Evolutionary conservation across 78 protist genomes (phyloP).

Genomic region (Dictyostelium brefeldianum): DNA sequence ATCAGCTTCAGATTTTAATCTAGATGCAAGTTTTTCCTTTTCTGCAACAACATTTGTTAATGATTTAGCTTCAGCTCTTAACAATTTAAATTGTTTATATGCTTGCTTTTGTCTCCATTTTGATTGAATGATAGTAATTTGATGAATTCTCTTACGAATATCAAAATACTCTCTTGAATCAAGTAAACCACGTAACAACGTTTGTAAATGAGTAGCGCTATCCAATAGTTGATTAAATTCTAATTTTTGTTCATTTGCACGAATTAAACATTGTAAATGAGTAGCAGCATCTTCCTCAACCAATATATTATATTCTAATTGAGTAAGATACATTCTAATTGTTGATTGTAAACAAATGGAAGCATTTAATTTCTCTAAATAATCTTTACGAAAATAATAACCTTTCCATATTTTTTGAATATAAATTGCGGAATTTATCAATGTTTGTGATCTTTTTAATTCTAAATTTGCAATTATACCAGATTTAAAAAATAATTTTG

Average conservation of each 20-base stretch:
- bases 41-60: constrained; percentile 34
- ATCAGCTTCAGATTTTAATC: not conserved
- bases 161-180: not conserved
- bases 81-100: not conserved
- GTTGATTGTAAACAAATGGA: constrained; percentile 40
- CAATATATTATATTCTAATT: not conserved
- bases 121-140: constrained; percentile 14
- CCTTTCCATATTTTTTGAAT: constrained; percentile 71
- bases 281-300: not conserved
- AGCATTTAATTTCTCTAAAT: not conserved
- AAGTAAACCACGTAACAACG: constrained; percentile 10
- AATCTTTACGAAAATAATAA: not conserved
- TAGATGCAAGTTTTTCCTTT: constrained; percentile 16
- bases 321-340: not conserved
- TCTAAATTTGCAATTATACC: constrained; percentile 82
- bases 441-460: constrained; percentile 14
- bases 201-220: not conserved
- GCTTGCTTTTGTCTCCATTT: constrained; percentile 57
- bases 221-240: not conserved
- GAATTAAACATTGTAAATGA: constrained; percentile 36
- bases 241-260: not conserved
- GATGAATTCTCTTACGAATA: not conserved
- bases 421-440: constrained; percentile 25
- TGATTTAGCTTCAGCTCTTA: constrained; percentile 50
- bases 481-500: constrained; percentile 75